These are phyloP conservation scores for Boletus sp. DNA, from an alignment of 768 basidiomycete species.

Conservation along the genomic window DNA sequence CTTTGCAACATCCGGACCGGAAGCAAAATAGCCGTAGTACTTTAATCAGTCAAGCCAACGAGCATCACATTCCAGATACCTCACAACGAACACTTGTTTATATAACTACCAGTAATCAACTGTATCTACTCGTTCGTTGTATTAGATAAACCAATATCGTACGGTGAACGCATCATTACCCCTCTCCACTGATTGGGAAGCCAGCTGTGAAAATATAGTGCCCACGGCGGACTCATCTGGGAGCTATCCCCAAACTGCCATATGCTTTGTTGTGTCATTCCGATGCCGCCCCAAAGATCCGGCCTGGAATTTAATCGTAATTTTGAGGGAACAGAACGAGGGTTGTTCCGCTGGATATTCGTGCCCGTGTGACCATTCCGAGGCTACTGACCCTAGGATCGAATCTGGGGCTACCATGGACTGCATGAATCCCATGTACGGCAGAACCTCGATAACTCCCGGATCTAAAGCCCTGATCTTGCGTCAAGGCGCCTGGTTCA, in stretches of 20 bases:
- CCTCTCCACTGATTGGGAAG: background rate
- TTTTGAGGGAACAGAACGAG: background rate
- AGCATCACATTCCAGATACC: slow-evolving; percentile 11
- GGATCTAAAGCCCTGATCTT: background rate
- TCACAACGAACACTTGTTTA: background rate
- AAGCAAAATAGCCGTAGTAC: background rate
- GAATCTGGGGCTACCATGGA: background rate
- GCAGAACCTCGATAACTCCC: slow-evolving; percentile 6
- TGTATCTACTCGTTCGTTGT: slow-evolving; percentile 18
- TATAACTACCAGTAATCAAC: background rate
- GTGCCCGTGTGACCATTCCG: background rate
- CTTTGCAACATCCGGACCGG: background rate
- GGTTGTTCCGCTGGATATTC: background rate
- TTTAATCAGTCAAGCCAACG: background rate
- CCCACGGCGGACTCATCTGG: background rate
- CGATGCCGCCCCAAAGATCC: background rate
- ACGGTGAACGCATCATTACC: background rate
- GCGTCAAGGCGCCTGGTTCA: background rate
- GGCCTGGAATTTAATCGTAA: background rate
- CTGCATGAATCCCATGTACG: slow-evolving; percentile 6
- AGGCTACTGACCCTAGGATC: slow-evolving; percentile 3
- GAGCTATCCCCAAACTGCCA: background rate
- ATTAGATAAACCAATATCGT: slow-evolving; percentile 11
- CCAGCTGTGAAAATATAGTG: background rate
- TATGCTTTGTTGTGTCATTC: background rate